Conservation (phyloP, 2,329 filamentous ascomycete species). For the Pseudocercospora crystallina region DNA sequence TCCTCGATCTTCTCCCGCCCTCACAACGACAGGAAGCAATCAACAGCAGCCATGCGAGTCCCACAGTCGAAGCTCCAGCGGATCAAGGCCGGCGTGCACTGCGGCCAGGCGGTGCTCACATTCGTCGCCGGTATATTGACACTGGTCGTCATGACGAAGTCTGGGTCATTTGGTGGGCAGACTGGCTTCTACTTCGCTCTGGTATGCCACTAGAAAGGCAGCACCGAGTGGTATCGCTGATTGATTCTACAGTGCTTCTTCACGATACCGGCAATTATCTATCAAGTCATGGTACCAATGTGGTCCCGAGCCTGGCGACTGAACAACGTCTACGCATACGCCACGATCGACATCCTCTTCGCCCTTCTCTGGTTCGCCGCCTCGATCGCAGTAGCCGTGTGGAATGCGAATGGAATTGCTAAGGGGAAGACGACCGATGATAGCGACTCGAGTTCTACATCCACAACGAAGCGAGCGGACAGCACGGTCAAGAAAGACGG, state of each 20-base stretch:
- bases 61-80: slow-evolving; percentile 51
- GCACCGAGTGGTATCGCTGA: no score
- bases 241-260: slow-evolving; percentile 60
- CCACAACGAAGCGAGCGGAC: slow-evolving; percentile 16
- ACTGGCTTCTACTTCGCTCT: slow-evolving; percentile 59
- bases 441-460: background rate
- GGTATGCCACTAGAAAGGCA: no score
- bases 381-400: slow-evolving; percentile 57
- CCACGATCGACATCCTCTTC: slow-evolving; percentile 55
- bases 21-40: background rate
- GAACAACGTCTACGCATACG: slow-evolving; percentile 61
- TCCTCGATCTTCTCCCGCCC: background rate
- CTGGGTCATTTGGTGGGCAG: slow-evolving; percentile 54
- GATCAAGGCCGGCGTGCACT: slow-evolving; percentile 57
- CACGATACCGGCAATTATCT: slow-evolving; percentile 58
- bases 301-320: slow-evolving; percentile 60
- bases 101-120: slow-evolving; percentile 55
- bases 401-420: slow-evolving; percentile 55
- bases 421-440: slow-evolving; percentile 45
- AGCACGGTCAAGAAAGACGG: slow-evolving; percentile 32
- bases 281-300: slow-evolving; percentile 61
- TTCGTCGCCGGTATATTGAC: slow-evolving; percentile 60
- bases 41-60: slow-evolving; percentile 40
- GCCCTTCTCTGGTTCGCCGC: slow-evolving; percentile 60
- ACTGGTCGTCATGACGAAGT: slow-evolving; percentile 58